These are phyloP conservation scores for Xanthoconium stramineum DNA, from an alignment of 768 basidiomycete genomes.

Conservation along the genomic window DNA sequence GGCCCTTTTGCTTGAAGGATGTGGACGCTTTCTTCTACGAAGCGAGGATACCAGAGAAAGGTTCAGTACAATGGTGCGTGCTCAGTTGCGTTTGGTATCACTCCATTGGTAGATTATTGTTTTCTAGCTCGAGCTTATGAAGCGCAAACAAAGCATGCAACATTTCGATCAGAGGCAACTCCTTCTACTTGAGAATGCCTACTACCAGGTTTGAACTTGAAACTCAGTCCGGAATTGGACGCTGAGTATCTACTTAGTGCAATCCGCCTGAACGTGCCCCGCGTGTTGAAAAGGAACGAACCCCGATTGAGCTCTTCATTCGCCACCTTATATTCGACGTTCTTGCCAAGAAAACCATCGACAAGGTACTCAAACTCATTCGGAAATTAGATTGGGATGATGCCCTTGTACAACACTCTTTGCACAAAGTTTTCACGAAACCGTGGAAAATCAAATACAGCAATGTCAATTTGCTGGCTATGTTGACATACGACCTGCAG, in stretches of 20 bases:
- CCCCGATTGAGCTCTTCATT: constrained; percentile 89
- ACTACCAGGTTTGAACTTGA: constrained; percentile 71
- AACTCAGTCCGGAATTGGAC: neutral
- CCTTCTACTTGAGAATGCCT: constrained; percentile 93
- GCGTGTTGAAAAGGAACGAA: constrained; percentile 78
- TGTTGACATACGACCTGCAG: constrained; percentile 93
- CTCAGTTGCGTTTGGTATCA: neutral
- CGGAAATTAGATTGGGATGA: constrained; percentile 98
- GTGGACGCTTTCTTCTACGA: constrained; percentile 87
- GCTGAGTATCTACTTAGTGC: constrained; percentile 52
- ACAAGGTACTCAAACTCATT: constrained; percentile 90
- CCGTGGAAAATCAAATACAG: constrained; percentile 97
- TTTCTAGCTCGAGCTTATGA: constrained; percentile 84
- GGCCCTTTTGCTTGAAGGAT: constrained; percentile 87
- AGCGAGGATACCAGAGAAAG: constrained; percentile 85
- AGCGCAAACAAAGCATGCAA: constrained; percentile 88
- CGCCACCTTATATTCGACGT: constrained; percentile 94
- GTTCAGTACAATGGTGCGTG: constrained; percentile 80
- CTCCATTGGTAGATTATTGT: constrained; percentile 8
- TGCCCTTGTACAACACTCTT: constrained; percentile 48
- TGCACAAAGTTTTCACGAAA: constrained; percentile 93
- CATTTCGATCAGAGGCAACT: constrained; percentile 91
- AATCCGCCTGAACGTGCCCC: constrained; percentile 95
- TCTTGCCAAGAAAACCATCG: constrained; percentile 88
- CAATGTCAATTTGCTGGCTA: constrained; percentile 86